A percentile compares a stretch with the other conserved stretches of the same genome.
phyloP scores from a whole-genome alignment of 2,329 filamentous ascomycete genomes.

The Fusarium graminum region DNA sequence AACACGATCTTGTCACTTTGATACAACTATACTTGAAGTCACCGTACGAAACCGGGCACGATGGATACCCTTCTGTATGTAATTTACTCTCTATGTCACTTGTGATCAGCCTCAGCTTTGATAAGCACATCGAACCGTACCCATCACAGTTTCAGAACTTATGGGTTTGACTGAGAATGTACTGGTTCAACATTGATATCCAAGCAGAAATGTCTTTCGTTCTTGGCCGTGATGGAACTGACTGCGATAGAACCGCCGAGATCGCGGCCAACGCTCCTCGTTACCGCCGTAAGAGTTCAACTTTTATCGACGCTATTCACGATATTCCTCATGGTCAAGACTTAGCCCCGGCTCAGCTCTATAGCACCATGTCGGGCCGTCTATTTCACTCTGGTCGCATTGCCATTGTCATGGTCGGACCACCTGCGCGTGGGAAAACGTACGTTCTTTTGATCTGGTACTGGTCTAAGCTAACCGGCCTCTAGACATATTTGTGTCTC shows the following conservation, averaged over 20 bases:
- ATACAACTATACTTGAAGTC: slow-evolving; percentile 5
- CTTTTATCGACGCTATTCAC: slow-evolving; percentile 97
- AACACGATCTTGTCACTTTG: slow-evolving; percentile 8
- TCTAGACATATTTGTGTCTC: slow-evolving; percentile 92
- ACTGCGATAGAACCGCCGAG: slow-evolving; percentile 79
- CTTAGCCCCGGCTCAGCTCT: slow-evolving; percentile 94
- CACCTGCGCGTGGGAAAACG: slow-evolving; percentile 96
- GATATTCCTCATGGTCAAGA: slow-evolving; percentile 85
- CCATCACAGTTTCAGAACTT: not conserved
- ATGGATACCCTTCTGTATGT: slow-evolving; percentile 76
- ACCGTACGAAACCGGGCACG: slow-evolving; percentile 35
- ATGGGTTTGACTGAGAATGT: not conserved
- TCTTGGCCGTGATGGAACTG: slow-evolving; percentile 20
- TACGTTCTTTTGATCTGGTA: slow-evolving; percentile 58
- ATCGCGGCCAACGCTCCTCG: slow-evolving; percentile 90
- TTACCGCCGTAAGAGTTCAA: slow-evolving; percentile 92
- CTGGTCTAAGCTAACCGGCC: slow-evolving; percentile 33
- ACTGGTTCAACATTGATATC: not conserved
- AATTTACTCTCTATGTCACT: slow-evolving; percentile 2
- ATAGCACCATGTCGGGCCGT: slow-evolving; percentile 96
- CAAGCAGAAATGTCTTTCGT: not conserved
- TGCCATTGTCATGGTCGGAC: slow-evolving; percentile 95
- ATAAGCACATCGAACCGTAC: not conserved
- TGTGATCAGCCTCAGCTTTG: not conserved
- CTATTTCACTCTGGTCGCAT: slow-evolving; percentile 98